Evolutionary conservation across 441 rosid genomes (phyloP).

Genomic region (Eruca vesicaria): DNA sequence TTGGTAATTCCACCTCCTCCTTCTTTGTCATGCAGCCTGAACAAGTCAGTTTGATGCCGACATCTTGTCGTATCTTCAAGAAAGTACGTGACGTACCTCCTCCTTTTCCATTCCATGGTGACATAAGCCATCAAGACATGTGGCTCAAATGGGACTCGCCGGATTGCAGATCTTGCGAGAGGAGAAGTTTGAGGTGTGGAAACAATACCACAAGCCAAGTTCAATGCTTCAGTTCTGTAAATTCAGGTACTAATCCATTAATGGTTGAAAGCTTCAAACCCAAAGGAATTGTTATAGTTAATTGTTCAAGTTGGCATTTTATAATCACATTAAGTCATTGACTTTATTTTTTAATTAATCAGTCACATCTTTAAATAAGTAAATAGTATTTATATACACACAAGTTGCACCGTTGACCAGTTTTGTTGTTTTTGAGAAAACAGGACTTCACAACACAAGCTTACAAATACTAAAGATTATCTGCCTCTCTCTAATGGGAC

Average conservation of each 20-base stretch:
- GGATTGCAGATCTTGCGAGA: constrained; percentile 58
- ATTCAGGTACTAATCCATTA: constrained; percentile 16
- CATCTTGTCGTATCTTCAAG: constrained; percentile 37
- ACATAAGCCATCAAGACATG: constrained; percentile 40
- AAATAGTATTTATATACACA: not conserved
- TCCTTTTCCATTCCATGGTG: constrained; percentile 44
- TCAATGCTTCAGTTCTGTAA: constrained; percentile 24
- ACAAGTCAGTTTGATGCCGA: constrained; percentile 28
- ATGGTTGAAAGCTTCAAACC: constrained; percentile 24
- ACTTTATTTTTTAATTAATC: constrained; percentile 20
- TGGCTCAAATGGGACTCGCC: constrained; percentile 58
- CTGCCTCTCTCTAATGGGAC: constrained; percentile 48
- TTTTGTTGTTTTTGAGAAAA: constrained; percentile 9
- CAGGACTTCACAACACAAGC: constrained; percentile 44
- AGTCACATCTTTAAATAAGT: constrained; percentile 10
- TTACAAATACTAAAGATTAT: constrained; percentile 43
- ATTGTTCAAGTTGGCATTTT: constrained; percentile 9
- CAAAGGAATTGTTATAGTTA: constrained; percentile 4
- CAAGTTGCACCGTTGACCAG: constrained; percentile 13
- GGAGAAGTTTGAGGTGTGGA: constrained; percentile 40
- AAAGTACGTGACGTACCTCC: constrained; percentile 21
- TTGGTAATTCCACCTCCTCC: constrained; percentile 56
- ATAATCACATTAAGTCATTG: constrained; percentile 13
- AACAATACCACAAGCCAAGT: constrained; percentile 29
- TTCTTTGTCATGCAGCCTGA: constrained; percentile 42